Percentiles rank a stretch among this genome's conserved stretches.
phyloP scores from a whole-genome alignment of 2,329 filamentous ascomycete species.

The Erysiphe neolycopersici region DNA sequence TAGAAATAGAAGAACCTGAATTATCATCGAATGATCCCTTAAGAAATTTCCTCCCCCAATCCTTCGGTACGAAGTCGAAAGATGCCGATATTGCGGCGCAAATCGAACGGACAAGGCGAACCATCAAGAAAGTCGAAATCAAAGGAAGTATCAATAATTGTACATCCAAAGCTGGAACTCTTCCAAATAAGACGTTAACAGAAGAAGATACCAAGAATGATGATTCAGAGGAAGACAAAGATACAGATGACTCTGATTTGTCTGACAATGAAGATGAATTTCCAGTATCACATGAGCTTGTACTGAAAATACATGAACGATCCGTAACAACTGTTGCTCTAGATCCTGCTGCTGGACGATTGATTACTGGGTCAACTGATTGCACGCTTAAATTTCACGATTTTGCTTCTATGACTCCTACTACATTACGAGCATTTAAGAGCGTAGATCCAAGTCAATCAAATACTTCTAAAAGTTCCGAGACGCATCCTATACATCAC shows the following conservation, averaged over 20 bases:
- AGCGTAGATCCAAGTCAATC: conserved; percentile 64
- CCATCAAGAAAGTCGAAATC: conserved; percentile 14
- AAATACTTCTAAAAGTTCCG: conserved; percentile 42
- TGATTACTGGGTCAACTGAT: conserved; percentile 79
- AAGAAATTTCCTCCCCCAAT: conserved; percentile 49
- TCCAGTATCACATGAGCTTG: conserved; percentile 75
- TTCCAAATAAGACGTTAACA: conserved; percentile 8
- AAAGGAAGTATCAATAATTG: conserved; percentile 1
- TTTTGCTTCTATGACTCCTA: conserved; percentile 84
- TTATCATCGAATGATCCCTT: conserved; percentile 39
- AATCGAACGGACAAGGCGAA: conserved; percentile 51
- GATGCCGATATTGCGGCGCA: conserved; percentile 52
- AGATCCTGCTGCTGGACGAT: conserved; percentile 58
- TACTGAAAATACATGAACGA: conserved; percentile 77
- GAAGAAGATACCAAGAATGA: conserved; percentile 14
- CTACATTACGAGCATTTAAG: conserved; percentile 80
- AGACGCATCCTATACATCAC: conserved; percentile 71
- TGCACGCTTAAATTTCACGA: conserved; percentile 84
- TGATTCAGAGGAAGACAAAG: conserved; percentile 19
- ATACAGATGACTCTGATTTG: conserved; percentile 26
- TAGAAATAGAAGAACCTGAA: conserved; percentile 26
- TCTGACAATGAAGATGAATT: conserved; percentile 54
- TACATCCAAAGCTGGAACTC: background rate
- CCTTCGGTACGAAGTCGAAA: conserved; percentile 62
- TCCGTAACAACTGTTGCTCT: conserved; percentile 63